Conservation (phyloP, 805 yeast species). For the Teunomyces gatunensis region DNA sequence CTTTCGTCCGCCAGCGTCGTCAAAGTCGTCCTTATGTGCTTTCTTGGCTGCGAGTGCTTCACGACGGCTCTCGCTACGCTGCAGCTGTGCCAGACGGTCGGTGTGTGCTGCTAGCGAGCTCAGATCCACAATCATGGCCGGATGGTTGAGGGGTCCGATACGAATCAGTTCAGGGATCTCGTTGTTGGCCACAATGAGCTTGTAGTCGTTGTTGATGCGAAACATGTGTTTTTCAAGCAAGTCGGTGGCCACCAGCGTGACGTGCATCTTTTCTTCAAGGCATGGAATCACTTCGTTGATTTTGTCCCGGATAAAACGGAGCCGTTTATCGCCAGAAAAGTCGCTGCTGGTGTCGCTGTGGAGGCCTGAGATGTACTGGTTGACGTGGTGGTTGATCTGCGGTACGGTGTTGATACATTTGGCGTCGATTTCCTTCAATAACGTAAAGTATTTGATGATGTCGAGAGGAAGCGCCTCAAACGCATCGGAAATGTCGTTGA, state of each 20-base stretch:
- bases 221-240: conserved; percentile 63
- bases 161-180: conserved; percentile 83
- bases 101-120: conserved; percentile 36
- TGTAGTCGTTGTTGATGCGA: conserved; percentile 79
- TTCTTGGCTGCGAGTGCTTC: conserved; percentile 91
- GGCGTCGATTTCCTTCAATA: conserved; percentile 91
- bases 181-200: conserved; percentile 60
- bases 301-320: conserved; percentile 42
- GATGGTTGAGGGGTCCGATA: conserved; percentile 80
- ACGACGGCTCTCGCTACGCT: conserved; percentile 80
- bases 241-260: conserved; percentile 87
- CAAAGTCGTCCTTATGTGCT: conserved; percentile 47
- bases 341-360: conserved; percentile 9
- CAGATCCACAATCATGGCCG: conserved; percentile 74
- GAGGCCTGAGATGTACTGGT: conserved; percentile 38
- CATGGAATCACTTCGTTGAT: conserved; percentile 81
- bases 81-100: conserved; percentile 63
- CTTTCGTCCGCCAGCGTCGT: conserved; percentile 19
- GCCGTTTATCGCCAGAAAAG: conserved; percentile 24
- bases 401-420: conserved; percentile 81
- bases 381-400: conserved; percentile 53
- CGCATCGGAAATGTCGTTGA: conserved; percentile 88
- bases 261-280: conserved; percentile 95
- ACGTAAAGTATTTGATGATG: conserved; percentile 77
- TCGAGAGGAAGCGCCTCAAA: conserved; percentile 88